Evolutionary conservation across 108 stramenopile genomes (phyloP).

Genomic region (Nitzschia sp.): DNA sequence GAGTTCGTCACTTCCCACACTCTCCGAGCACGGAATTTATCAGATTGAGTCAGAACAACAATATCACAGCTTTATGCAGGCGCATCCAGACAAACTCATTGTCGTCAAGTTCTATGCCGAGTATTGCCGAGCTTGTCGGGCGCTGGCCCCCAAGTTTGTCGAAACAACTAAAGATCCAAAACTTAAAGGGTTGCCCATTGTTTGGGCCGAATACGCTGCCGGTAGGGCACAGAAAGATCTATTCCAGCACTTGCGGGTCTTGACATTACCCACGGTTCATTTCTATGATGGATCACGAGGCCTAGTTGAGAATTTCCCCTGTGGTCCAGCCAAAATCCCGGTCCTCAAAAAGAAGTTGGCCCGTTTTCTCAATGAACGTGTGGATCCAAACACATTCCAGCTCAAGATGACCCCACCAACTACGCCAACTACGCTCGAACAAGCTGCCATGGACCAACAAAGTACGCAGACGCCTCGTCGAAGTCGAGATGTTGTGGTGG

Average conservation of each 20-base stretch:
- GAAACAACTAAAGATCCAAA: slow-evolving; percentile 47
- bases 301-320: slow-evolving; percentile 73
- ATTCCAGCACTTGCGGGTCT: slow-evolving; percentile 52
- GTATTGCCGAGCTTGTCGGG: slow-evolving; percentile 72
- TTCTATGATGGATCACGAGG: slow-evolving; percentile 61
- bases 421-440: not conserved
- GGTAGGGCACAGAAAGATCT: slow-evolving; percentile 57
- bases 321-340: slow-evolving; percentile 70
- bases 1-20: not conserved
- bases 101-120: slow-evolving; percentile 74
- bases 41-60: slow-evolving; percentile 7
- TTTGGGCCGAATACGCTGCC: slow-evolving; percentile 54
- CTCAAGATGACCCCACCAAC: slow-evolving; percentile 34
- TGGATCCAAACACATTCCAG: slow-evolving; percentile 52
- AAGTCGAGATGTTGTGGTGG: slow-evolving; percentile 53
- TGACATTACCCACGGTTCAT: slow-evolving; percentile 68
- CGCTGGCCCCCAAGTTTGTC: slow-evolving; percentile 71
- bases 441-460: not conserved
- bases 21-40: not conserved
- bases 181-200: slow-evolving; percentile 49
- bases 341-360: slow-evolving; percentile 65
- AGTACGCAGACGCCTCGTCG: not conserved
- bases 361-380: slow-evolving; percentile 52
- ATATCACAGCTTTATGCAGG: slow-evolving; percentile 36
- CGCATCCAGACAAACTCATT: slow-evolving; percentile 61